Percentiles rank a stretch among this genome's conserved stretches.
Evolutionary conservation across 768 basidiomycete genomes (phyloP).

Genomic region (Suillus lakei): DNA sequence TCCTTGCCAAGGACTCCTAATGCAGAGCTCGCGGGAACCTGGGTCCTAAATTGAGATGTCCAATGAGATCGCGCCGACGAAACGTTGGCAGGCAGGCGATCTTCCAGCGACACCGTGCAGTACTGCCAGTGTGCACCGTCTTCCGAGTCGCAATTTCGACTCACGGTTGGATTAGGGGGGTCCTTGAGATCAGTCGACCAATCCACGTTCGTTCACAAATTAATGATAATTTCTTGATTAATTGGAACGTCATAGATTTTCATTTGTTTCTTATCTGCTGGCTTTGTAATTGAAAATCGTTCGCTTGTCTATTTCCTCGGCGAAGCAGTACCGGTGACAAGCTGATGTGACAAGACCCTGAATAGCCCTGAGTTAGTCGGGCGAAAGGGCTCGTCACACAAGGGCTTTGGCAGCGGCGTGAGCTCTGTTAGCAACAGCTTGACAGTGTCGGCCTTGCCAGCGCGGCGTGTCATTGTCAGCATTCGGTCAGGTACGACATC

Average conservation of each 20-base stretch:
- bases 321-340: background rate
- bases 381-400: background rate
- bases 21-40: background rate
- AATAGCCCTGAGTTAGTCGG: background rate
- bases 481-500: background rate
- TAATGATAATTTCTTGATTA: constrained; percentile 2
- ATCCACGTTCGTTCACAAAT: background rate
- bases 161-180: constrained; percentile 2
- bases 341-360: background rate
- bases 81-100: background rate
- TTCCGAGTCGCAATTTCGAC: background rate
- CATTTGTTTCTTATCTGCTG: constrained; percentile 1
- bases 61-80: background rate
- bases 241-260: constrained; percentile 5
- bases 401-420: background rate
- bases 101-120: background rate
- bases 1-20: background rate
- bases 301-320: constrained; percentile 3
- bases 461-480: background rate
- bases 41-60: constrained; percentile 1
- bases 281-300: constrained; percentile 1
- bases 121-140: background rate
- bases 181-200: constrained; percentile 1
- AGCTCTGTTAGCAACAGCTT: background rate
- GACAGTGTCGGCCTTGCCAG: background rate